phyloP scores from a whole-genome alignment of 2,329 filamentous ascomycete genomes.

The Colletotrichum sp. region DNA sequence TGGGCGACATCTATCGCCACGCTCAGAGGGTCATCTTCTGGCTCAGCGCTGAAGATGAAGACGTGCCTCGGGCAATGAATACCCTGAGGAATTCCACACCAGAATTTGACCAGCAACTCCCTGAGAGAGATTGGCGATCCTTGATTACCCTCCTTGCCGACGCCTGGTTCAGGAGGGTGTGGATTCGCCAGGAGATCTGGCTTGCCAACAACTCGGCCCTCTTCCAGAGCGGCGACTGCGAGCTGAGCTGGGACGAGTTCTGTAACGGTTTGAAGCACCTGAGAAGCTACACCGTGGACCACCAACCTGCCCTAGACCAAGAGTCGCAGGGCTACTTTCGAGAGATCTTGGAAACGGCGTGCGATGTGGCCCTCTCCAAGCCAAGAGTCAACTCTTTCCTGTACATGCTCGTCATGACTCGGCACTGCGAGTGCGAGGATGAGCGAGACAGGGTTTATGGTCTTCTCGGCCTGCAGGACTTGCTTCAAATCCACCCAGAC shows the following conservation, averaged over 20 bases:
- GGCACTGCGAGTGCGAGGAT: not conserved
- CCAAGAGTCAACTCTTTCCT: not conserved
- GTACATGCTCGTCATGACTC: not conserved
- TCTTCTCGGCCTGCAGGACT: not conserved
- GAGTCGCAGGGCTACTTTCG: not conserved
- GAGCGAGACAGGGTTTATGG: not conserved
- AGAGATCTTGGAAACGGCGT: not conserved
- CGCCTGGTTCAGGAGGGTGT: not conserved
- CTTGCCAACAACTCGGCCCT: not conserved
- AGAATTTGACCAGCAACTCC: not conserved
- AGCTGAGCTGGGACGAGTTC: not conserved
- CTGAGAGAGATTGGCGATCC: not conserved
- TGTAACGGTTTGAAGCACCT: not conserved
- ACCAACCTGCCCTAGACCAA: not conserved
- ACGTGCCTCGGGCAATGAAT: not conserved
- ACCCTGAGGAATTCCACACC: fast-evolving
- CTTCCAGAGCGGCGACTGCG: not conserved
- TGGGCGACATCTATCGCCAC: not conserved
- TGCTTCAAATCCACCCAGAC: not conserved
- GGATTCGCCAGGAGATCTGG: not conserved
- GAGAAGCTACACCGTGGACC: not conserved
- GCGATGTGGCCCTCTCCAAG: not conserved
- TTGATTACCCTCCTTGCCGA: not conserved
- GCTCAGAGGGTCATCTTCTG: not conserved
- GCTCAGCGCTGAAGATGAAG: not conserved